Percentiles rank a stretch among this genome's conserved stretches.
phyloP scores from a whole-genome alignment of 2,329 filamentous ascomycete species.

The Aspergillus sojae region DNA sequence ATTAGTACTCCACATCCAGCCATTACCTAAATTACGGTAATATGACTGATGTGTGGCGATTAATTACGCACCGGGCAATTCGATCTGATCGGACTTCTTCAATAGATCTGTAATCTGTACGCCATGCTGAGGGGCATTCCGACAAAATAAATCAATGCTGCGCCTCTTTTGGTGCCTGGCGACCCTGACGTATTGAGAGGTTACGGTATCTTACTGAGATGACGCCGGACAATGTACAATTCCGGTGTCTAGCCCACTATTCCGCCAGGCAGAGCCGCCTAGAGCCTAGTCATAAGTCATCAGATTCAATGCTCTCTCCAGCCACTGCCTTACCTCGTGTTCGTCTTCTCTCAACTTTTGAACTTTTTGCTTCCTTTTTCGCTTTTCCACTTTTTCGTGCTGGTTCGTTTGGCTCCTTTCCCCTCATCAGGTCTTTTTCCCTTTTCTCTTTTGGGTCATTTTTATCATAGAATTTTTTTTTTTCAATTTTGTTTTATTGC shows the following conservation, averaged over 20 bases:
- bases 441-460: conserved; percentile 4
- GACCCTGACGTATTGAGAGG: neutral
- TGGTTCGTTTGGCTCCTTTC: neutral
- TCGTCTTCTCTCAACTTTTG: conserved; percentile 1
- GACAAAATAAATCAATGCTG: neutral
- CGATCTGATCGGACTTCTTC: conserved; percentile 1
- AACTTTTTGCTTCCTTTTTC: conserved; percentile 2
- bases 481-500: conserved; percentile 3
- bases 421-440: conserved; percentile 1
- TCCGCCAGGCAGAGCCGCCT: conserved; percentile 18
- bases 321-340: conserved; percentile 19
- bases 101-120: neutral
- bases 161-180: neutral
- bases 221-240: neutral
- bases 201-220: neutral
- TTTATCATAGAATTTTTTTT: neutral
- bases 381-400: neutral
- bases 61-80: neutral
- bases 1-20: conserved; percentile 4
- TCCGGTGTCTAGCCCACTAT: neutral
- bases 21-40: conserved; percentile 4
- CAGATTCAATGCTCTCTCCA: conserved; percentile 12
- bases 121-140: neutral
- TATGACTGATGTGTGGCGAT: neutral
- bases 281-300: conserved; percentile 12